A percentile compares a stretch with the other conserved stretches of the same genome.
Conservation (phyloP, 441 rosid genomes). For the Hura crepitans region DNA sequence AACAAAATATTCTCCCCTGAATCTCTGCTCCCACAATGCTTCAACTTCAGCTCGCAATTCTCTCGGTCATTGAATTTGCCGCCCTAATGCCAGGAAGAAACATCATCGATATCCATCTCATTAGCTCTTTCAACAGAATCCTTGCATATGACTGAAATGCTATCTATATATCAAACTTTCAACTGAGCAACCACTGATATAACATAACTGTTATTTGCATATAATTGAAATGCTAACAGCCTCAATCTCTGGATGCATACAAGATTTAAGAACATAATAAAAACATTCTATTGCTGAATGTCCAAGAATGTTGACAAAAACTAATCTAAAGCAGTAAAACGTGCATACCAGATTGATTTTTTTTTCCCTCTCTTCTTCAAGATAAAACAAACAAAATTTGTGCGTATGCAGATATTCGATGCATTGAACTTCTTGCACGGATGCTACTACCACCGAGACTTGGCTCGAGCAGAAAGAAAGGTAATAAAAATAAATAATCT, state of each 20-base stretch:
- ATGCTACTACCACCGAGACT: background rate
- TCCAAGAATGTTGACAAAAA: background rate
- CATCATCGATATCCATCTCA: conserved; percentile 29
- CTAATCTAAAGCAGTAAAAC: background rate
- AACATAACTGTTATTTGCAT: no score
- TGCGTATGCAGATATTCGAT: background rate
- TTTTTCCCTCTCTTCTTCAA: no score
- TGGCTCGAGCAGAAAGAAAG: background rate
- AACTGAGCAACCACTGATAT: no score
- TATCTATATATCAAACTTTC: no score
- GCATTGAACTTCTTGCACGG: no score
- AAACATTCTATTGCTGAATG: background rate
- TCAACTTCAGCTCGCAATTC: conserved; percentile 35
- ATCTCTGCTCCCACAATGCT: conserved; percentile 29
- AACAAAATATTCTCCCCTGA: conserved; percentile 25
- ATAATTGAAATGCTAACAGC: no score
- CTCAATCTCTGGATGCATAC: no score
- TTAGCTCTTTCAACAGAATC: conserved; percentile 27
- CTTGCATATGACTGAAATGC: background rate
- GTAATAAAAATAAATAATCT: background rate
- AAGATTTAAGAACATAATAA: no score
- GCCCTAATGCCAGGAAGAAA: conserved; percentile 32
- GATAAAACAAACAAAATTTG: no score
- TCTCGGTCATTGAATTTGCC: conserved; percentile 30
- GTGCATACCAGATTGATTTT: no score